Evolutionary conservation across 805 yeast genomes (phyloP).

Genomic region (Candida endomychidarum): DNA sequence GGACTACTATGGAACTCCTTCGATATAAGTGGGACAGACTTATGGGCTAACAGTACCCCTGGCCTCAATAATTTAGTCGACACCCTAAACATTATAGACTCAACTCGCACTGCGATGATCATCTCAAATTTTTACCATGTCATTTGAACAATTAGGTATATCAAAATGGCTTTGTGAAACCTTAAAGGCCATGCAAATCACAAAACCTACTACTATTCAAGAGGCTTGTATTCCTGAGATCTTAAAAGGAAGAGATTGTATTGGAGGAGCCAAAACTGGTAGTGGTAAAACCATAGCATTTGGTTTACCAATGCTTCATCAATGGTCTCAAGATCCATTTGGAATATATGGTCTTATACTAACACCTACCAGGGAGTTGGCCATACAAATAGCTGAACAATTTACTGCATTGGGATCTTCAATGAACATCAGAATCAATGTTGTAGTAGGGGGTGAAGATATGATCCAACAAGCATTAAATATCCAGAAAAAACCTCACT

Average conservation of each 20-base stretch:
- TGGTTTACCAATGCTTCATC: conserved; percentile 93
- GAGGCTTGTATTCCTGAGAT: conserved; percentile 85
- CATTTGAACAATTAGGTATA: conserved; percentile 67
- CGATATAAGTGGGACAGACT: too few relatives aligned
- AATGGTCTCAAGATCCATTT: conserved; percentile 93
- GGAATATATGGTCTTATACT: conserved; percentile 88
- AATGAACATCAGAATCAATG: conserved; percentile 79
- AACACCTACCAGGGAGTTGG: conserved; percentile 93
- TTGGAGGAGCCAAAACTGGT: conserved; percentile 98
- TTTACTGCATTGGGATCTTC: conserved; percentile 88
- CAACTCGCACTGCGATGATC: conserved; percentile 9
- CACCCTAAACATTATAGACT: neutral
- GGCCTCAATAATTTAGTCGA: too few relatives aligned
- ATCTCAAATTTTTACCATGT: conserved; percentile 20
- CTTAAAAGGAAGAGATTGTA: conserved; percentile 81
- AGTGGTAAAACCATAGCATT: conserved; percentile 97
- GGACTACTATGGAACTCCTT: neutral
- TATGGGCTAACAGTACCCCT: neutral
- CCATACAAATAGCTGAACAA: conserved; percentile 96
- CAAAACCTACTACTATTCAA: conserved; percentile 85
- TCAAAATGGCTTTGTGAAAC: conserved; percentile 87
- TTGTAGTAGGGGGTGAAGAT: conserved; percentile 94
- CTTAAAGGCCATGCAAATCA: conserved; percentile 75
- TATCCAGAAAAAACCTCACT: conserved; percentile 83
- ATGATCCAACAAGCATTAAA: conserved; percentile 85